phyloP scores from a whole-genome alignment of 2,329 filamentous ascomycete genomes.

The Colletotrichum costaricense region DNA sequence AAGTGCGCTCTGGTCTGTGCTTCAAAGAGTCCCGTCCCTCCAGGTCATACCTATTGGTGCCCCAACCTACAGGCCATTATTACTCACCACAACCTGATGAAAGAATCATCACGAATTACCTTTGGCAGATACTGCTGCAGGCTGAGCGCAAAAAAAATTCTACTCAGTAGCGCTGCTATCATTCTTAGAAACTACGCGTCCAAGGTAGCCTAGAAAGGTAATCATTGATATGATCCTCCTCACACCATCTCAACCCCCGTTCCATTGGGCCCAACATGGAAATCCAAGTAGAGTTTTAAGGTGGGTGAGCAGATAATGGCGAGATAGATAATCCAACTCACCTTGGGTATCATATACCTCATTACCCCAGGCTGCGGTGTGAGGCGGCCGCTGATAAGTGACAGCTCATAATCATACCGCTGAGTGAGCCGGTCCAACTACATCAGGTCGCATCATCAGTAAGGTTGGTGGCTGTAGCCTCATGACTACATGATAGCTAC shows the following conservation, averaged over 20 bases:
- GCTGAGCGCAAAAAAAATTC: not conserved
- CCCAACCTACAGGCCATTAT: not conserved
- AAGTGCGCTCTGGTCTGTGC: conserved; percentile 22
- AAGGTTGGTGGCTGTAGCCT: not conserved
- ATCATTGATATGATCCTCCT: conserved; percentile 1
- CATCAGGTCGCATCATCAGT: not conserved
- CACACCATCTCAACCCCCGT: conserved; percentile 1
- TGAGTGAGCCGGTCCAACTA: conserved; percentile 20
- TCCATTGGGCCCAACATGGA: conserved; percentile 1
- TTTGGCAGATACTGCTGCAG: conserved; percentile 8
- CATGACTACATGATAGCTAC: not conserved
- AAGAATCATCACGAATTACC: conserved; percentile 19
- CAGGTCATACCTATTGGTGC: no score
- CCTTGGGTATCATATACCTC: not conserved
- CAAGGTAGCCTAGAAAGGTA: no score
- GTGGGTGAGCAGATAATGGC: not conserved
- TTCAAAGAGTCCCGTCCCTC: not conserved
- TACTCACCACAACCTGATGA: not conserved
- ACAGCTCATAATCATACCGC: conserved; percentile 17
- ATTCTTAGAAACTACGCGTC: not conserved
- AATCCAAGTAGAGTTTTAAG: not conserved
- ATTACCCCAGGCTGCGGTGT: not conserved
- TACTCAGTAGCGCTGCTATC: not conserved
- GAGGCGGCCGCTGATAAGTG: conserved; percentile 21
- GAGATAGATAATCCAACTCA: not conserved